Percentiles rank a stretch among this genome's conserved stretches.
These are phyloP conservation scores for Dissophora ornata DNA, from an alignment of 192 early-diverging fungal genomes.

Conservation along the genomic window DNA sequence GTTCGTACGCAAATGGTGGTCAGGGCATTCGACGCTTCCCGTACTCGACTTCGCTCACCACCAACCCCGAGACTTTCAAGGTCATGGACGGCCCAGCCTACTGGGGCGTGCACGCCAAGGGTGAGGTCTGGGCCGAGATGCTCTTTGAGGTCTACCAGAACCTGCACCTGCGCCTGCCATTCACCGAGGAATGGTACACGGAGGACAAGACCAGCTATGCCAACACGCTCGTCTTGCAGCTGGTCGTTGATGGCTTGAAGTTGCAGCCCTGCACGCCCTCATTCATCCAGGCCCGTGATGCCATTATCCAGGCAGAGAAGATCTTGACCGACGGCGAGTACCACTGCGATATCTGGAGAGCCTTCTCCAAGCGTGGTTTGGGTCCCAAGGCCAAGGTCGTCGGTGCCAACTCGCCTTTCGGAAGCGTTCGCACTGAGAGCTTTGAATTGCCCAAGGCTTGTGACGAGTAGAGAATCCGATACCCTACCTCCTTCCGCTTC, in stretches of 20 bases:
- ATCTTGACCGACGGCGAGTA: conserved; percentile 75
- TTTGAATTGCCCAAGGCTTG: conserved; percentile 58
- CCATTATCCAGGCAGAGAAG: conserved; percentile 76
- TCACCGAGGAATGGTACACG: conserved; percentile 68
- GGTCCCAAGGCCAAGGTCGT: conserved; percentile 77
- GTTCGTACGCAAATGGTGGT: conserved; percentile 85
- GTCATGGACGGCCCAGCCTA: conserved; percentile 83
- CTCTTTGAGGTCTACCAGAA: conserved; percentile 89
- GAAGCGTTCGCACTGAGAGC: conserved; percentile 66
- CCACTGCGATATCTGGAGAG: conserved; percentile 77
- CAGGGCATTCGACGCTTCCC: conserved; percentile 84
- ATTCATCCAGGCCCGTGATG: conserved; percentile 80
- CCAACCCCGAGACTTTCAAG: conserved; percentile 88
- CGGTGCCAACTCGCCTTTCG: conserved; percentile 71
- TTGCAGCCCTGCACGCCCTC: conserved; percentile 80
- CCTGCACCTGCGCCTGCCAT: conserved; percentile 70
- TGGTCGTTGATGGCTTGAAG: conserved; percentile 81
- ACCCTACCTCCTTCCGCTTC: conserved; percentile 2
- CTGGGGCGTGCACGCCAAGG: conserved; percentile 94
- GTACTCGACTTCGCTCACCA: conserved; percentile 81
- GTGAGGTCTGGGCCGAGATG: conserved; percentile 94
- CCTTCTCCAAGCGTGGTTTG: conserved; percentile 92
- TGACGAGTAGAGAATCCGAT: neutral
- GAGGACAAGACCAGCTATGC: conserved; percentile 63
- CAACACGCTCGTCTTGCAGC: conserved; percentile 76